Percentiles rank a stretch among this genome's conserved stretches.
Conservation (phyloP, 345 rosid genomes). For the Rhodamnia argentea region DNA sequence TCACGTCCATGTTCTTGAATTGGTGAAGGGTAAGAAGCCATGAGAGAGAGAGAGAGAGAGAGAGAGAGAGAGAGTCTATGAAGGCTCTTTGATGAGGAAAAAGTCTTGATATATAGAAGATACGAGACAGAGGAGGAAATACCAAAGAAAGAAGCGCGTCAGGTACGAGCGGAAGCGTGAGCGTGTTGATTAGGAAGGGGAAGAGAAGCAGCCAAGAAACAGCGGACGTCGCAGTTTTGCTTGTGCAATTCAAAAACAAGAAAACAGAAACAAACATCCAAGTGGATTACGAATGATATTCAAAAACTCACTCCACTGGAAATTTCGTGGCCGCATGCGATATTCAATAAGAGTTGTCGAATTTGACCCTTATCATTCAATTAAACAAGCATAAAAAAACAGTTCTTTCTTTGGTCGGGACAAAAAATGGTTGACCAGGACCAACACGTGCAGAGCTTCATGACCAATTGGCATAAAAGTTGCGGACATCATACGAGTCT, state of each 20-base stretch:
- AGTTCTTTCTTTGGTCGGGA: too few relatives aligned
- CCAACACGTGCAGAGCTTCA: not conserved
- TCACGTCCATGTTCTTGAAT: constrained; percentile 12
- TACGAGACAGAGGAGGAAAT: not conserved
- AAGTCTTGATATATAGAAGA: not conserved
- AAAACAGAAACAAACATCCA: not conserved
- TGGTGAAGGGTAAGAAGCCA: constrained; percentile 15
- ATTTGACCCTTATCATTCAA: not conserved
- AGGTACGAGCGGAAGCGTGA: not conserved
- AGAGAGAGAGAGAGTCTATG: not conserved
- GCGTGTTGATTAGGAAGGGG: not conserved
- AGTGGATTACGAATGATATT: not conserved
- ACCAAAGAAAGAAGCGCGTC: not conserved
- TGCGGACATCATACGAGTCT: not conserved
- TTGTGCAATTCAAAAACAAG: not conserved
- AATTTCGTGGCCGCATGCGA: not conserved
- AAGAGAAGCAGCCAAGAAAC: not conserved
- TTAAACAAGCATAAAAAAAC: not conserved
- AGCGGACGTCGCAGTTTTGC: not conserved
- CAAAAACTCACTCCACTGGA: not conserved
- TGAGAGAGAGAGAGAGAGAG: not conserved
- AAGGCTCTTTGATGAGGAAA: not conserved
- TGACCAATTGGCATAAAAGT: not conserved
- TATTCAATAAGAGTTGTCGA: not conserved
- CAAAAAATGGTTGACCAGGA: too few relatives aligned